Evolutionary conservation across 176 grass and related monocot species (phyloP), one percentile per base, ranked within the genome.

Genomic region (Tillandsia fasciculata): DNA sequence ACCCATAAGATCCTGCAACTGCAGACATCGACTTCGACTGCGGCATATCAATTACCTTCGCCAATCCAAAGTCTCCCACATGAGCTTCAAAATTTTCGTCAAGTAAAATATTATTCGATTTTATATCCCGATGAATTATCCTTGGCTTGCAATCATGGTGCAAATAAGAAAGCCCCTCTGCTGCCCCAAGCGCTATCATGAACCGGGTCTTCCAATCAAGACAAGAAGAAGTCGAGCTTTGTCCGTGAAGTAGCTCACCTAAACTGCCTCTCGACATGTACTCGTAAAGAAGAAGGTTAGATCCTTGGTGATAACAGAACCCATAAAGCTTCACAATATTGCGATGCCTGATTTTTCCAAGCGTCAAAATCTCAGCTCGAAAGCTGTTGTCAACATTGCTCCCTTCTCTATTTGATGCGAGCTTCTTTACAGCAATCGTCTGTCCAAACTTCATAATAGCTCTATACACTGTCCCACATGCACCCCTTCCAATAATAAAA

Each of bases 61-160:
- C 95, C 57, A 99, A 85, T 80, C 95, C 95, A 76, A 99, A 99
- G 70, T 99, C 95, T 27, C 95, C 95, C 74, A 99, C 95, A 88
- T 93, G 95, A 74, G 95, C 87, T 87, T 99, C 90, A 69, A 84
- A 99, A 72, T 99, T 93, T n/a, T 94, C 87, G 82, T 99, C 89
- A 51, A 99, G 95, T 72, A 99, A 74, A 73, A 99, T 99, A 52
- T 99, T 99, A 64, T 99, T 99, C 2, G 95, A 99, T 68, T 99
- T 99, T 49, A 99, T 99, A 74, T 99, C 95, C 54, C 95, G 83
- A 56, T 99, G 95, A 48, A 99, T 87, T 74, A 99, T 99, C 48
- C 20, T 71, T 70, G 90, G 95, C 48, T 99, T 99, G 74, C 95
- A 99, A 76, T 90, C 90, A 50, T 99, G 95, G 74, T 99, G 95